Percentiles rank a stretch among this genome's conserved stretches.
These are phyloP conservation scores for Melastoma candidum DNA, from an alignment of 441 rosid genomes.

Conservation along the genomic window DNA sequence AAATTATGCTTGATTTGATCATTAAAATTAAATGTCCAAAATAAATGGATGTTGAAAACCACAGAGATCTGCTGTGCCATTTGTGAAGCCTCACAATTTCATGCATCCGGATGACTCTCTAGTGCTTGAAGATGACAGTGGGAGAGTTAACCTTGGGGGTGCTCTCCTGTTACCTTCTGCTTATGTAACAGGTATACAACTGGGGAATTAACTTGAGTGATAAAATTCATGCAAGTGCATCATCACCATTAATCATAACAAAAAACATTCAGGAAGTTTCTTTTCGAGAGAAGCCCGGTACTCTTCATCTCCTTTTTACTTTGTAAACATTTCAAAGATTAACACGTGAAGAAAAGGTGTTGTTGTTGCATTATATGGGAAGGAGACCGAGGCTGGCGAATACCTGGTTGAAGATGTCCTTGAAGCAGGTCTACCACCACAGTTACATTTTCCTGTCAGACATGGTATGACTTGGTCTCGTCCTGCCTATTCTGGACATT, in stretches of 20 bases:
- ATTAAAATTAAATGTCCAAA: not conserved
- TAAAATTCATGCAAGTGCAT: too few relatives aligned
- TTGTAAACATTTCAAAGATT: constrained; percentile 11
- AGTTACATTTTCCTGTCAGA: constrained; percentile 47
- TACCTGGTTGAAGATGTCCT: constrained; percentile 71
- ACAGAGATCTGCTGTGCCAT: constrained; percentile 72
- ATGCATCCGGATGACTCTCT: constrained; percentile 71
- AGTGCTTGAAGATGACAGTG: constrained; percentile 93
- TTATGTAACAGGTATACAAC: constrained; percentile 65
- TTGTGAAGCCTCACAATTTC: constrained; percentile 76
- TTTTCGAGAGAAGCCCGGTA: not conserved
- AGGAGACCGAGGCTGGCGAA: constrained; percentile 75
- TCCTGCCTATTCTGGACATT: not conserved
- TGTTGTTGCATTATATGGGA: constrained; percentile 79
- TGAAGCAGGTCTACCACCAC: constrained; percentile 85
- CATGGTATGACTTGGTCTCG: constrained; percentile 18
- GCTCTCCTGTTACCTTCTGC: constrained; percentile 40
- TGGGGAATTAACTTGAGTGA: not conserved
- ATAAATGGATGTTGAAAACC: constrained; percentile 9
- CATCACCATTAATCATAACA: too few relatives aligned
- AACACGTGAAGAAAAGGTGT: constrained; percentile 38
- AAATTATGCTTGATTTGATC: constrained; percentile 10
- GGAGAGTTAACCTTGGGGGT: constrained; percentile 82
- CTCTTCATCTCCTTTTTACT: not conserved
- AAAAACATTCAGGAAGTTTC: too few relatives aligned